Base-by-base conservation (phyloP, 2,329 filamentous ascomycete species). In the Fusarium solani-melongenae region DNA sequence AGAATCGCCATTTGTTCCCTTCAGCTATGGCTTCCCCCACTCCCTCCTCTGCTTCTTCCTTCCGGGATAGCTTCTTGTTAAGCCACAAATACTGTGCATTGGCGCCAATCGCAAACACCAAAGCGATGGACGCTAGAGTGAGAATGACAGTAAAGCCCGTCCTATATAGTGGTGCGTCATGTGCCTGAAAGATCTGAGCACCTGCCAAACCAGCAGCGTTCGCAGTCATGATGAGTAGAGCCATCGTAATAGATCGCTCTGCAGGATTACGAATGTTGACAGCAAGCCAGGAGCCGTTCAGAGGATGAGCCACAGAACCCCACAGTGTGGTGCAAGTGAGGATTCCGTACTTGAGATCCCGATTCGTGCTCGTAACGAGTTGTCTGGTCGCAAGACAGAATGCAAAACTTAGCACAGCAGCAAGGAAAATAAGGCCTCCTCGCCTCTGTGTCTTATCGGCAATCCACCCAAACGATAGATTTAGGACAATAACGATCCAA, bases 221-320 rank as follows among this genome's bases (percentile, higher is more conserved):
- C 15, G 61, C 61, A 41, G 61, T 56, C 61, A 63, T 63, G 61
- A 63, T 56, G 49, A 63, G 22, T 15, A 63, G 33, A 7, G 61
- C 61, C 61, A 63, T 63, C 8, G 34, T 56, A 10, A 63, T 63
- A 14, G 61, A 63, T 5, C 61, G 46, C 34, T 63, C 61, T 31
- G 61, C 61, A 15, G 61, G 49, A 12, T 14, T 20, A 11, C 33
- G 46, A 24, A 44, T 56, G 33, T 63, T 63, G 34, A 63, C 36
- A 8, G 61, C 46, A 41, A 63, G 20, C 61, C 61, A 63, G 24
- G 61, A 63, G 15, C 46, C 44, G 49, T 63, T 63, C 8, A 63
- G 20, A 15, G 61, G 61, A 44, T 63, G 60, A 17, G 44, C 60
- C 2, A 31, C 33, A 53, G 44, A 39, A 17, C 44, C 44, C 60